phyloP scores from a whole-genome alignment of 768 basidiomycete species.

The Leccinum uliginosum region DNA sequence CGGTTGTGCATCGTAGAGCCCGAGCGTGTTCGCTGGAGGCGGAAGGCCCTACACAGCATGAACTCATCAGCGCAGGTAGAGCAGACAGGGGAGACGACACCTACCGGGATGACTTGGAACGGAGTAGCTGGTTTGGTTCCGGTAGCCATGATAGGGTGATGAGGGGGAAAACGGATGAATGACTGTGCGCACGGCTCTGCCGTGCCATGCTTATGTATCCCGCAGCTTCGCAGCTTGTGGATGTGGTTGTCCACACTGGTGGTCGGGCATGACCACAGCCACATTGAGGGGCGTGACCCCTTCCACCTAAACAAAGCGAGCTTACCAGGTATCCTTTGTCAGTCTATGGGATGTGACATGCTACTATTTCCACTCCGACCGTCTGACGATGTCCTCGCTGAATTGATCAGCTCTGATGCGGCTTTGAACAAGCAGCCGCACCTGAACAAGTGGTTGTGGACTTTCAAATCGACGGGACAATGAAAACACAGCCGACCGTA shows the following conservation, averaged over 20 bases:
- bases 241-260: slow-evolving; percentile 16
- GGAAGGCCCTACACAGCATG: slow-evolving; percentile 5
- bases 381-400: neutral
- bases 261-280: slow-evolving; percentile 1
- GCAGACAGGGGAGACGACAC: neutral
- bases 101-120: slow-evolving; percentile 2
- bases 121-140: neutral
- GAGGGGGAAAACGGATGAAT: no score
- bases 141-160: slow-evolving; percentile 9
- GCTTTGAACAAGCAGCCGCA: slow-evolving; percentile 5
- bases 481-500: neutral
- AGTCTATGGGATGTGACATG: neutral
- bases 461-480: neutral
- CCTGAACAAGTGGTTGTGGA: slow-evolving; percentile 4
- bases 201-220: slow-evolving; percentile 11
- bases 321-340: slow-evolving; percentile 2
- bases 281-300: neutral
- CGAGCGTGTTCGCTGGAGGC: neutral
- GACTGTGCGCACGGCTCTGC: neutral
- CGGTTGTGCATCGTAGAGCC: neutral
- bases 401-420: neutral
- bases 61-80: neutral
- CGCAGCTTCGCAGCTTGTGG: neutral
- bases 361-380: neutral
- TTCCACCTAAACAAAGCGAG: neutral